Conservation (phyloP, 1,139 yeast genomes). For the Suzukiozyma palmioleophila region DNA sequence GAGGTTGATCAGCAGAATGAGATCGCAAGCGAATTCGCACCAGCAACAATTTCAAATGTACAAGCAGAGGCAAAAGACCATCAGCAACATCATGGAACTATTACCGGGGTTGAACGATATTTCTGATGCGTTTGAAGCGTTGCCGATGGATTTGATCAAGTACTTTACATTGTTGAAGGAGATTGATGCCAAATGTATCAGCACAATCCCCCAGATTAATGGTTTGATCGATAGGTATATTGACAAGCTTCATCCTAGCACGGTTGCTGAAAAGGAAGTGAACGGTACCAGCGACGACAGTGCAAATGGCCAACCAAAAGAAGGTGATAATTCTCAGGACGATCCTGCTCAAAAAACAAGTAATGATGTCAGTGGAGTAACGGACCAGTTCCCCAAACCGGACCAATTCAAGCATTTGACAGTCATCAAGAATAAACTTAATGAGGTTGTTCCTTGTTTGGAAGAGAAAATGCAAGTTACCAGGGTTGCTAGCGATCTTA, state of each 20-base stretch:
- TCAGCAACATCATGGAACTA: conserved; percentile 40
- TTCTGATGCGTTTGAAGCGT: conserved; percentile 85
- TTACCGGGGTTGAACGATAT: conserved; percentile 90
- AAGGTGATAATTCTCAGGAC: conserved; percentile 1
- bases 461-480: conserved; percentile 99
- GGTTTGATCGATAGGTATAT: conserved; percentile 55
- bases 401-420: conserved; percentile 17
- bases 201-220: conserved; percentile 65
- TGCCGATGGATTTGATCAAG: conserved; percentile 78
- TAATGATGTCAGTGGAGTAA: background rate
- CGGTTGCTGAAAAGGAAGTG: conserved; percentile 25
- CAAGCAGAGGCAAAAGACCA: conserved; percentile 29
- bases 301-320: background rate
- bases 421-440: conserved; percentile 44
- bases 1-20: conserved; percentile 35
- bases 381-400: conserved; percentile 2
- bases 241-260: conserved; percentile 29
- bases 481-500: conserved; percentile 79
- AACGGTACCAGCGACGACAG: conserved; percentile 3
- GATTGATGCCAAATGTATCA: conserved; percentile 89
- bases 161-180: conserved; percentile 87
- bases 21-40: conserved; percentile 17
- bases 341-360: background rate
- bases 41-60: conserved; percentile 29
- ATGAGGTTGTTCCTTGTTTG: conserved; percentile 82